Conservation (phyloP, 768 basidiomycete genomes). For the Galerina marginata region DNA sequence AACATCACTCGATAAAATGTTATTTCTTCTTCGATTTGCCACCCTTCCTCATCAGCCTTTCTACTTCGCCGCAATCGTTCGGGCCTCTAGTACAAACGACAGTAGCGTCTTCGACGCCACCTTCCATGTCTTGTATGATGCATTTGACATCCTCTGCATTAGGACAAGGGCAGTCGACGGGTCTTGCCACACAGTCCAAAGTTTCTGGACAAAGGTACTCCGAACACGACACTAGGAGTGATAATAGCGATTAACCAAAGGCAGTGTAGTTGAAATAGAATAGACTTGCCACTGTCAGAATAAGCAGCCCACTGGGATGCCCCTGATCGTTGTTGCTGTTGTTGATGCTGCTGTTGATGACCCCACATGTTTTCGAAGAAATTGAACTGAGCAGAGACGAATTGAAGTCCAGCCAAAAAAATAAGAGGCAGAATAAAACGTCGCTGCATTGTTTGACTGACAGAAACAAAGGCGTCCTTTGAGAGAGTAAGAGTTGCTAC, state of each 20-base stretch:
- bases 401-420: slow-evolving; percentile 40
- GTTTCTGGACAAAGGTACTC: slow-evolving; percentile 79
- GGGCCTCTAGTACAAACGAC: slow-evolving; percentile 74
- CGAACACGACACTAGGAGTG: slow-evolving; percentile 65
- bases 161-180: slow-evolving; percentile 80
- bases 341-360: slow-evolving; percentile 62
- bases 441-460: slow-evolving; percentile 7
- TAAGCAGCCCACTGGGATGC: slow-evolving; percentile 70
- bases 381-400: slow-evolving; percentile 69
- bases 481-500: too few relatives aligned
- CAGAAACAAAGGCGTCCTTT: too few relatives aligned
- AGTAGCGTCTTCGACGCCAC: slow-evolving; percentile 54
- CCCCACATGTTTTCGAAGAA: slow-evolving; percentile 83
- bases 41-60: slow-evolving; percentile 53
- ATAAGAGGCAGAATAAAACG: slow-evolving; percentile 9
- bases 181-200: slow-evolving; percentile 67
- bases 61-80: slow-evolving; percentile 66
- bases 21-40: slow-evolving; percentile 38
- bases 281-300: slow-evolving; percentile 62
- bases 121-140: slow-evolving; percentile 65
- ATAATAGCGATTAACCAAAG: neutral
- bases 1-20: neutral
- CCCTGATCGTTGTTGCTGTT: slow-evolving; percentile 59
- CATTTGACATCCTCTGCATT: slow-evolving; percentile 79
- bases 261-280: neutral